phyloP scores from a whole-genome alignment of 768 basidiomycete genomes.

The Suillus alpinus region DNA sequence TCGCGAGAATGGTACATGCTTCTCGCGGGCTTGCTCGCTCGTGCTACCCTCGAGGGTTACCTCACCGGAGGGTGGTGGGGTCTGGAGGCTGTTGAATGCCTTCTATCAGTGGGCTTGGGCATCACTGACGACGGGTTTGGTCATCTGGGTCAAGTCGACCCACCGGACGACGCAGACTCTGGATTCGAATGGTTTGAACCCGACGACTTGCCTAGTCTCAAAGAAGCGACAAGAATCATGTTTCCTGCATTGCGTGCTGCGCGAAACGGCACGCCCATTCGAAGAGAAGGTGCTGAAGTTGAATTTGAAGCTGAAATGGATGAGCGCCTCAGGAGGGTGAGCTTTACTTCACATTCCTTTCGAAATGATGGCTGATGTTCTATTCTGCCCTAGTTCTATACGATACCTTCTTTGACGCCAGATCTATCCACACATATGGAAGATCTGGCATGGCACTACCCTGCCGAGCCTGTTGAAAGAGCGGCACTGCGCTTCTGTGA shows the following conservation, averaged over 20 bases:
- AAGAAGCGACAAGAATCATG: conserved; percentile 63
- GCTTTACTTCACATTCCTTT: conserved; percentile 18
- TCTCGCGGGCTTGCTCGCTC: conserved; percentile 69
- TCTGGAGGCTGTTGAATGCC: conserved; percentile 60
- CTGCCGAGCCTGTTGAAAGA: conserved; percentile 78
- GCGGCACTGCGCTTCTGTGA: conserved; percentile 79
- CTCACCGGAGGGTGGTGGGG: conserved; percentile 81
- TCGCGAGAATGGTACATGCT: conserved; percentile 82
- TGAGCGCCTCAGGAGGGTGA: conserved; percentile 64
- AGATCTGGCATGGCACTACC: conserved; percentile 66
- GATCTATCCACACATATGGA: conserved; percentile 82
- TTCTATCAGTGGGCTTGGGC: conserved; percentile 71
- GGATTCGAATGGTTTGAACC: conserved; percentile 65
- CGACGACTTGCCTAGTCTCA: conserved; percentile 68
- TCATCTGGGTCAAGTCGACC: conserved; percentile 19
- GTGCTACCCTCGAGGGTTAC: conserved; percentile 86
- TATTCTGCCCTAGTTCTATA: conserved; percentile 59
- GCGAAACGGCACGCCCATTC: conserved; percentile 23
- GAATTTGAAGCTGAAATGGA: conserved; percentile 78
- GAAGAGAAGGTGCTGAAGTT: conserved; percentile 54
- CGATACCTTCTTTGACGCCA: conserved; percentile 65
- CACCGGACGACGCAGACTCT: conserved; percentile 30
- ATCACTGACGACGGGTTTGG: conserved; percentile 26
- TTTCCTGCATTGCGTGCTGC: conserved; percentile 52
- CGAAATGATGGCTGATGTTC: conserved; percentile 5